These are phyloP conservation scores for Nymphaea colorata DNA, from an alignment of 164 flowering plant genomes.

Conservation along the genomic window DNA sequence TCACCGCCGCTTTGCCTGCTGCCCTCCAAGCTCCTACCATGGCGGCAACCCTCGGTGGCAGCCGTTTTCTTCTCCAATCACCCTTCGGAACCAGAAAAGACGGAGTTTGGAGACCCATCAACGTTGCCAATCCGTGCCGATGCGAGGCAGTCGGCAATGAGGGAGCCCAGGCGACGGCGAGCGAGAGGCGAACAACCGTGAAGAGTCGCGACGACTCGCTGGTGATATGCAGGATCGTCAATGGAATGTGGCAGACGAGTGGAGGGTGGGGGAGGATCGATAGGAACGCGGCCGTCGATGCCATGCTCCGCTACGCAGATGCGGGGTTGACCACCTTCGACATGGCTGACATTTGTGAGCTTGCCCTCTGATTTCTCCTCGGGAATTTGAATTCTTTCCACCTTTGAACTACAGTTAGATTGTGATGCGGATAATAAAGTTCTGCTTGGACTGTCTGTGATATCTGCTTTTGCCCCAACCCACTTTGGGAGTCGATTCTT, in stretches of 20 bases:
- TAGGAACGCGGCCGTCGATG: slow-evolving; percentile 69
- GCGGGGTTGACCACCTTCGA: slow-evolving; percentile 88
- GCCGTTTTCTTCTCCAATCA: not conserved
- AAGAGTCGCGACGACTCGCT: slow-evolving; percentile 69
- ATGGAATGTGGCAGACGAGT: slow-evolving; percentile 98
- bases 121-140: not conserved
- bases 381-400: not conserved
- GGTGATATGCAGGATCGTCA: slow-evolving; percentile 67
- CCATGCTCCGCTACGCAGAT: slow-evolving; percentile 80
- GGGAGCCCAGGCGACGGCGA: not conserved
- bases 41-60: not conserved
- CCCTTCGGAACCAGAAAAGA: not conserved
- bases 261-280: slow-evolving; percentile 94
- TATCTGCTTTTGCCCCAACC: too few relatives aligned
- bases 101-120: too few relatives aligned
- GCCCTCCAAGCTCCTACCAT: not conserved
- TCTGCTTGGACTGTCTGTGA: too few relatives aligned
- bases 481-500: not conserved
- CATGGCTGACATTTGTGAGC: slow-evolving; percentile 86
- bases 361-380: not conserved
- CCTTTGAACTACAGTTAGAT: not conserved
- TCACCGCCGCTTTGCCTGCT: too few relatives aligned
- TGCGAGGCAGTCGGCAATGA: too few relatives aligned
- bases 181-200: slow-evolving; percentile 22
- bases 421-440: not conserved